Percentiles rank a stretch among this genome's conserved stretches.
phyloP scores from a whole-genome alignment of 1,284 basidiomycete genomes.

The Xerocomus amazonicus region DNA sequence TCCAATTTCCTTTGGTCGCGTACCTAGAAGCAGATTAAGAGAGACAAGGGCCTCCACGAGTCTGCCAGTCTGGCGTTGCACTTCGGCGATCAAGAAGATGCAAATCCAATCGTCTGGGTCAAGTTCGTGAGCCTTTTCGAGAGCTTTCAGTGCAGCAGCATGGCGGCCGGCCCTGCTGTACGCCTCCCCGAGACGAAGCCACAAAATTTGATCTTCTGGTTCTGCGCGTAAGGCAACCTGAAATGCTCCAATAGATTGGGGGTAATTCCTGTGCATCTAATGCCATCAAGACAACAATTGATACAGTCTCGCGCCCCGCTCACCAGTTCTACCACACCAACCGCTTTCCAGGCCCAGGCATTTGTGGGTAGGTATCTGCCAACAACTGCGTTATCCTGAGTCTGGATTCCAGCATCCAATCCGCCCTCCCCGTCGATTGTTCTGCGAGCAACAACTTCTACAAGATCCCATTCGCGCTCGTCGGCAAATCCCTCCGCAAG shows the following conservation, averaged over 20 bases:
- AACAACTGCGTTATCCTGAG: constrained; percentile 42
- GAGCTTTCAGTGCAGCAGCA: constrained; percentile 86
- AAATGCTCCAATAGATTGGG: constrained; percentile 80
- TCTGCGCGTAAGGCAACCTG: constrained; percentile 87
- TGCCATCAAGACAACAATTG: constrained; percentile 11
- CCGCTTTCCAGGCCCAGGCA: constrained; percentile 98
- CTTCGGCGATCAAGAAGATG: constrained; percentile 81
- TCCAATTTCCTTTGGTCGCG: constrained; percentile 64
- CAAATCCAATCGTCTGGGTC: constrained; percentile 80
- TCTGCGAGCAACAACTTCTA: constrained; percentile 87
- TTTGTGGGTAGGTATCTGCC: constrained; percentile 72
- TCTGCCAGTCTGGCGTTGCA: constrained; percentile 77
- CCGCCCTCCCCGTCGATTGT: constrained; percentile 93
- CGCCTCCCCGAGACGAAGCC: constrained; percentile 91
- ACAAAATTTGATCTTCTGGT: constrained; percentile 73
- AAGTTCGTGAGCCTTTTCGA: constrained; percentile 71
- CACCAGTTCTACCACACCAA: constrained; percentile 91
- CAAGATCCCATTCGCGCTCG: constrained; percentile 93
- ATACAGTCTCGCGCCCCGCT: constrained; percentile 26
- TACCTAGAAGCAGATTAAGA: constrained; percentile 57
- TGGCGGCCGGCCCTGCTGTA: constrained; percentile 88
- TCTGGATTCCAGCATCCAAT: constrained; percentile 56
- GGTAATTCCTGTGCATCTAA: constrained; percentile 74
- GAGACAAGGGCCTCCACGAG: constrained; percentile 72
- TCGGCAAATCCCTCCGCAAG: constrained; percentile 90